Conservation (phyloP, 768 basidiomycete species). For the Pisolithus orientalis region DNA sequence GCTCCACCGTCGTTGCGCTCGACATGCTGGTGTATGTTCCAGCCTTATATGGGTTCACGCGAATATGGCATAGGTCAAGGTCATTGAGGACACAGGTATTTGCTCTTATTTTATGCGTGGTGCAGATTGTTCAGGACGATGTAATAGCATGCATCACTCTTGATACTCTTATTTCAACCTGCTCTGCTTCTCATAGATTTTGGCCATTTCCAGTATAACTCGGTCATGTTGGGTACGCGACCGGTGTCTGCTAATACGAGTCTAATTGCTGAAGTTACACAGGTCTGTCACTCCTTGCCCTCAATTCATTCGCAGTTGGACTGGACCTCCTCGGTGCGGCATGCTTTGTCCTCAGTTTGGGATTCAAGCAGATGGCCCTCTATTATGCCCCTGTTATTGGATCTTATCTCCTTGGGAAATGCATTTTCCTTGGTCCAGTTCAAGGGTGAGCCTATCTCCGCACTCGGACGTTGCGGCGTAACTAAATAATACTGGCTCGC, state of each 20-base stretch:
- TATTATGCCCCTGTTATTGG: slow-evolving; percentile 95
- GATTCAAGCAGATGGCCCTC: slow-evolving; percentile 95
- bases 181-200: slow-evolving; percentile 80
- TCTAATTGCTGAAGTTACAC: not conserved
- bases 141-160: slow-evolving; percentile 44
- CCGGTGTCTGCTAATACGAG: not conserved
- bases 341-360: slow-evolving; percentile 76
- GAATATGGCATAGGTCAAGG: slow-evolving; percentile 59
- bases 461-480: not conserved
- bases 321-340: slow-evolving; percentile 72
- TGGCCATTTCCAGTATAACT: slow-evolving; percentile 96
- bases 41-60: slow-evolving; percentile 60
- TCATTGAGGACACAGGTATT: slow-evolving; percentile 75
- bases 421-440: slow-evolving; percentile 66
- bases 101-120: not conserved
- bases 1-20: slow-evolving; percentile 59
- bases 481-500: slow-evolving; percentile 4
- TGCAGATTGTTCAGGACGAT: not conserved
- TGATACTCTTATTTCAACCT: slow-evolving; percentile 77
- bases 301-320: slow-evolving; percentile 64
- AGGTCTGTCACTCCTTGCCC: slow-evolving; percentile 66
- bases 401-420: slow-evolving; percentile 84
- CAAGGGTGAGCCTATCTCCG: slow-evolving; percentile 49
- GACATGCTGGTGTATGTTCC: slow-evolving; percentile 74
- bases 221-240: slow-evolving; percentile 78